Conservation (phyloP, 768 basidiomycete species). For the Leccinum variicolor region DNA sequence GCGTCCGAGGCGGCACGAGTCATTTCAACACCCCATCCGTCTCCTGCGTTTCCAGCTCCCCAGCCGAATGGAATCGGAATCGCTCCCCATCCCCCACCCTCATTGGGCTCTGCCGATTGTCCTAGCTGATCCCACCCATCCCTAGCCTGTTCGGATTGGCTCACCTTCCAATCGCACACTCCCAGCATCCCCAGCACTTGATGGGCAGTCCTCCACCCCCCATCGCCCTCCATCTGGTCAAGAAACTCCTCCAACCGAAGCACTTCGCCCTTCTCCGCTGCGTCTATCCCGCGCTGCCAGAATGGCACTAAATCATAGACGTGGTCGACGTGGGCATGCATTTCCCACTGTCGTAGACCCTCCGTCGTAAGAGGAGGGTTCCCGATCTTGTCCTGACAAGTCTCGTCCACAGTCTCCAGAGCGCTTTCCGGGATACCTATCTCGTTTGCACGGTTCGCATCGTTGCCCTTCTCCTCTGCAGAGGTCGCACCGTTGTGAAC, state of each 20-base stretch:
- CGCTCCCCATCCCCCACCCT: conserved; percentile 12
- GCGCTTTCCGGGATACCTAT: conserved; percentile 2
- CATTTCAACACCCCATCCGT: conserved; percentile 13
- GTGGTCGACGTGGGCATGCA: conserved; percentile 41
- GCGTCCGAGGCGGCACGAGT: conserved; percentile 13
- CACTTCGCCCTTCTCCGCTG: conserved; percentile 44
- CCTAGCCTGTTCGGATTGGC: not conserved
- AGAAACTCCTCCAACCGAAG: conserved; percentile 45
- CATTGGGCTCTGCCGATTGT: not conserved
- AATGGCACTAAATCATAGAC: conserved; percentile 50
- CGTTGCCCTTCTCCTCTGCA: conserved; percentile 1
- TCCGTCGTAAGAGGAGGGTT: conserved; percentile 29
- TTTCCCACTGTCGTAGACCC: conserved; percentile 26
- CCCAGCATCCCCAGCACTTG: conserved; percentile 31
- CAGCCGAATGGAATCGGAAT: conserved; percentile 5
- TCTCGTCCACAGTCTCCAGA: conserved; percentile 16
- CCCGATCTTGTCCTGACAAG: conserved; percentile 29
- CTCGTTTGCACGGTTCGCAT: not conserved
- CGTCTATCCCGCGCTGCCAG: conserved; percentile 49
- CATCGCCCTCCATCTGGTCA: conserved; percentile 36
- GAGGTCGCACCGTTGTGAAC: conserved; percentile 7
- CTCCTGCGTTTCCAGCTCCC: conserved; percentile 7
- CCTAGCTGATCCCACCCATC: conserved; percentile 3
- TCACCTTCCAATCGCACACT: conserved; percentile 12
- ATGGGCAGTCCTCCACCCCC: conserved; percentile 28